Conservation (phyloP, 305 asterid genomes). For the Solanum chacoense region DNA sequence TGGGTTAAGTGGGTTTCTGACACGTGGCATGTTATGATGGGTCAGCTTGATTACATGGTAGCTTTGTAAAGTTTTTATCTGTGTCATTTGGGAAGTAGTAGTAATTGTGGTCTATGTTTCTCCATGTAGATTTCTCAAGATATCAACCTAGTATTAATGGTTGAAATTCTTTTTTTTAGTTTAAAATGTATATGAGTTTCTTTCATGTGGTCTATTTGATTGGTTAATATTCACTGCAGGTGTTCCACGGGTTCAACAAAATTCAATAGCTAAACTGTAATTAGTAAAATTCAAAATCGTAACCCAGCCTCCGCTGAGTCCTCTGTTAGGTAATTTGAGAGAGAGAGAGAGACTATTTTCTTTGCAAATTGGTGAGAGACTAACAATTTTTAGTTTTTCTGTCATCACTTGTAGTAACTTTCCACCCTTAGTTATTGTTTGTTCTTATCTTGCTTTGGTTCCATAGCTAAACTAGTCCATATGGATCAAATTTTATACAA, state of each 20-base stretch:
- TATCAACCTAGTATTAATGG: neutral
- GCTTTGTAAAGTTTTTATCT: conserved; percentile 5
- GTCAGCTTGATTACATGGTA: conserved; percentile 29
- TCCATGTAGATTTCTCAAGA: conserved; percentile 1
- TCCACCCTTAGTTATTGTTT: neutral
- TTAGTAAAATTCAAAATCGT: neutral
- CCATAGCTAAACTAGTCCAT: neutral
- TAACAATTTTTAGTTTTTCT: neutral
- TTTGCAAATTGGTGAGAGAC: neutral
- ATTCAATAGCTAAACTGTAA: neutral
- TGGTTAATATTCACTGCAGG: neutral
- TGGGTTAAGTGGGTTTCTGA: conserved; percentile 14
- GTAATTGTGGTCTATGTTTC: conserved; percentile 4
- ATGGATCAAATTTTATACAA: neutral
- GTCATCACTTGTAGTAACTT: neutral
- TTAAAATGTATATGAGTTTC: neutral
- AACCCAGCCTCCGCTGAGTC: neutral
- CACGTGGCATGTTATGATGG: conserved; percentile 46
- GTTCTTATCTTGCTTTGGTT: neutral
- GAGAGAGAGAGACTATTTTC: neutral
- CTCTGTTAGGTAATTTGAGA: neutral
- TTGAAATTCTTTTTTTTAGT: neutral
- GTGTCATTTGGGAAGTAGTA: neutral
- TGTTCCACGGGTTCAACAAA: fast-evolving
- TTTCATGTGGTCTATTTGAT: neutral